Conservation (phyloP, 352 stramenopile species). For the Globisporangium megalacanthum region DNA sequence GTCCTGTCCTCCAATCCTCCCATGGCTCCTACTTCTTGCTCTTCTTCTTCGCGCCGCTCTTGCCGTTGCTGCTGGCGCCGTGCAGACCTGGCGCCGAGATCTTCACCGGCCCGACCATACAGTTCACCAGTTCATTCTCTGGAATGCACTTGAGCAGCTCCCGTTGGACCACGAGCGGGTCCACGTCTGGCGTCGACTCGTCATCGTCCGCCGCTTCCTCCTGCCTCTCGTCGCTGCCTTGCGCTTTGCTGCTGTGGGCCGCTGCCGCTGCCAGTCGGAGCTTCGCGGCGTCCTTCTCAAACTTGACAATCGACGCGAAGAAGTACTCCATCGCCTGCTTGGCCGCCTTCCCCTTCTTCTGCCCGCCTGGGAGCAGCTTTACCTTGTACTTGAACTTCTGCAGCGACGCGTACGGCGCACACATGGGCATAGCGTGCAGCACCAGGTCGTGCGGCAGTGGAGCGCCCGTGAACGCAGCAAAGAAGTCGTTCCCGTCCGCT, state of each 20-base stretch:
- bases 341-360: constrained; percentile 90
- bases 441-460: constrained; percentile 81
- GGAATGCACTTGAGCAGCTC: constrained; percentile 87
- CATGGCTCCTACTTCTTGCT: constrained; percentile 20
- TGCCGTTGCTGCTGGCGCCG: constrained; percentile 26
- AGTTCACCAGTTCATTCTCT: constrained; percentile 87
- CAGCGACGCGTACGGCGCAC: constrained; percentile 83
- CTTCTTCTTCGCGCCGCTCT: constrained; percentile 20
- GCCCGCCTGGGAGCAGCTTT: constrained; percentile 84
- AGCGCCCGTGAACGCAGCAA: constrained; percentile 79
- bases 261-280: constrained; percentile 1
- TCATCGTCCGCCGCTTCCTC: constrained; percentile 19
- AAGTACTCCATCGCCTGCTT: constrained; percentile 87
- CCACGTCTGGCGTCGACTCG: constrained; percentile 37
- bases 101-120: constrained; percentile 90
- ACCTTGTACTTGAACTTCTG: constrained; percentile 91
- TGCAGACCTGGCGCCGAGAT: constrained; percentile 72
- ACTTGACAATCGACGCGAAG: constrained; percentile 58
- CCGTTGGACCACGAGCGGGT: constrained; percentile 68
- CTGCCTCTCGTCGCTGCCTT: neutral
- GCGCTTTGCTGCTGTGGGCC: constrained; percentile 3
- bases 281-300: constrained; percentile 46
- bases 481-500: constrained; percentile 67
- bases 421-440: constrained; percentile 89
- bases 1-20: too few relatives aligned